Percentiles rank a stretch among this genome's conserved stretches.
Conservation (phyloP, 257 asterid species). For the Vinca minor region DNA sequence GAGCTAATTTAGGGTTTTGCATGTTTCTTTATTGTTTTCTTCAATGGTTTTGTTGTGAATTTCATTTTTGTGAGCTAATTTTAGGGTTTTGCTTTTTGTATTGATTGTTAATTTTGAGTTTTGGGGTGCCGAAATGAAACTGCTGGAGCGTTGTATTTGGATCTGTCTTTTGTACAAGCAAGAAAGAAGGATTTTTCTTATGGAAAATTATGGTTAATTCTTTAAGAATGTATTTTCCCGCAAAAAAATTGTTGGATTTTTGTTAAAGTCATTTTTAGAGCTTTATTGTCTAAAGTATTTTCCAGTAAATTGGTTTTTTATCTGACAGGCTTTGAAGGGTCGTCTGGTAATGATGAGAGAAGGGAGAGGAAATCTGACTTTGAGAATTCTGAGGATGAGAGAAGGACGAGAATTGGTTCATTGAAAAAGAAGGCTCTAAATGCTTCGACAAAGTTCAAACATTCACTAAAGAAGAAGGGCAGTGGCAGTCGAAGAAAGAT, state of each 20-base stretch:
- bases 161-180: background rate
- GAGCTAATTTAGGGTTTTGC: too few relatives aligned
- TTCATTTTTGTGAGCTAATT: background rate
- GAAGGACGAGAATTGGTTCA: slow-evolving; percentile 72
- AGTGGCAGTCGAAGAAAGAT: slow-evolving; percentile 76
- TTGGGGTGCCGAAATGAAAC: too few relatives aligned
- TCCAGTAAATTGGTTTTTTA: background rate
- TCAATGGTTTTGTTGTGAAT: background rate
- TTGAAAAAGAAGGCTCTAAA: slow-evolving; percentile 87
- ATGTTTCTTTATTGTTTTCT: background rate
- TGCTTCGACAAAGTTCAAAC: slow-evolving; percentile 90
- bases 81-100: background rate
- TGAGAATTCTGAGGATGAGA: slow-evolving; percentile 94
- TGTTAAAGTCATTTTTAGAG: background rate
- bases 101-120: background rate
- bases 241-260: background rate
- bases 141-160: background rate
- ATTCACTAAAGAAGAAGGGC: slow-evolving; percentile 90
- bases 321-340: slow-evolving; percentile 79
- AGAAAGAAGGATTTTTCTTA: background rate
- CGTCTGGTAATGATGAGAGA: slow-evolving; percentile 77
- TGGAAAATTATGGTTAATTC: background rate
- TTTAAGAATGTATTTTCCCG: background rate
- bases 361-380: slow-evolving; percentile 86
- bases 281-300: background rate